Conservation (phyloP, 805 yeast genomes). For the Starmera pachycereana region DNA sequence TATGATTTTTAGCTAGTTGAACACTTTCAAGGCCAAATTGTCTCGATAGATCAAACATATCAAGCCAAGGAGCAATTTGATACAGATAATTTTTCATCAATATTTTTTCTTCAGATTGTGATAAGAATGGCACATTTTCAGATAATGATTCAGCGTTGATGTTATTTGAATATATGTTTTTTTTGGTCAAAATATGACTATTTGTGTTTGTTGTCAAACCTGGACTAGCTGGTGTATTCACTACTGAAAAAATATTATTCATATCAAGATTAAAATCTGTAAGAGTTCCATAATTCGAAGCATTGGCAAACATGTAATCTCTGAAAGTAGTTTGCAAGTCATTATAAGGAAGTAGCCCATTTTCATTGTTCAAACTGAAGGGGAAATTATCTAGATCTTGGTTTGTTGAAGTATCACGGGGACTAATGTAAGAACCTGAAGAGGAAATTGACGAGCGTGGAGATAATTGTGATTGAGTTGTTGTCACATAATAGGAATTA, state of each 20-base stretch:
- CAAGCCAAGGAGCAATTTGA: slow-evolving; percentile 29
- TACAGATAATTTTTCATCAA: slow-evolving; percentile 25
- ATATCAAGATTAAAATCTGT: slow-evolving; percentile 2
- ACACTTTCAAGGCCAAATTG: slow-evolving; percentile 25
- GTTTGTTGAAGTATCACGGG: neutral
- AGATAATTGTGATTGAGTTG: no score
- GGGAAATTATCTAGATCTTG: neutral
- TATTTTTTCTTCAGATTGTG: slow-evolving; percentile 23
- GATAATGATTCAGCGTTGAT: neutral
- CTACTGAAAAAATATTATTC: neutral
- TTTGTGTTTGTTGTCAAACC: neutral
- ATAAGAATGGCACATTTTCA: slow-evolving; percentile 11
- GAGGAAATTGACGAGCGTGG: neutral
- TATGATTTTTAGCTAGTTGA: slow-evolving; percentile 30
- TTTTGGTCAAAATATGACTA: neutral
- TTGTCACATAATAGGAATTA: no score
- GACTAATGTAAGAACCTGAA: neutral
- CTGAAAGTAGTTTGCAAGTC: slow-evolving; percentile 26
- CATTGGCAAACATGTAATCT: slow-evolving; percentile 30
- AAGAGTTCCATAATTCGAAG: slow-evolving; percentile 13
- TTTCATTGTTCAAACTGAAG: neutral
- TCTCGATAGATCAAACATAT: slow-evolving; percentile 26
- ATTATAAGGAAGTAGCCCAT: slow-evolving; percentile 18
- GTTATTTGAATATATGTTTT: no score
- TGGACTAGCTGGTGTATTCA: neutral